Evolutionary conservation across 768 basidiomycete genomes (phyloP), one percentile per base, ranked within the genome.

Genomic region (Leccinum fibrillosum): DNA sequence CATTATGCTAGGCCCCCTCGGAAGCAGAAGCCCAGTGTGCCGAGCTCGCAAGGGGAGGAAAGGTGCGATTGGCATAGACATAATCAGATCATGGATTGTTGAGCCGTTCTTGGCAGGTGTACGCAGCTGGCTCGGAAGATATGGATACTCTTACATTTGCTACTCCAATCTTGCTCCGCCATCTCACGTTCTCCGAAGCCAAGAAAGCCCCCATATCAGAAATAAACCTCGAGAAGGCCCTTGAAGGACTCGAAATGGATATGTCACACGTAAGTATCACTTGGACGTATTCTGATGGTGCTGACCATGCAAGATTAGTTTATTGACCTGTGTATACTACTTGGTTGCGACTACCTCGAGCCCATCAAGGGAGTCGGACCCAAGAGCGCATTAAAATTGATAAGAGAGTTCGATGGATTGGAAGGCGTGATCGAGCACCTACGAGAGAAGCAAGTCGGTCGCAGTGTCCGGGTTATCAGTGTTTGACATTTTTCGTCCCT

Each of bases 21-120:
- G 97, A 99, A 77, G 97, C 97, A 6, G 97, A 99, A 72, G 97
- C 97, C 2, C 97, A 99, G 69, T 98, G 97, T 64, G 97, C 97
- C 5, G 97, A 98, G 72, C 84, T 99, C 2, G 95, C 95, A n/a
- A 85, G 94, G 32, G 95, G 93, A 23, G 94, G 93, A 57, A 93
- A 96, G 78, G 96, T 89, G 53, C 13, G 60, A 26, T 21, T n/a
- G 49, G 11, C 34, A 13, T 54, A 45, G 50, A 34, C 39, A 17
- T 44, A 6, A 26, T 56, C 3, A 11, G 30, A 50, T 11, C 4
- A 17, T 34, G 25, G 0, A 42, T 25, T 44, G 19, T n/a, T 53
- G 49, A 63, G 13, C 17, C 15, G 10, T 51, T 44, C 47, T 39
- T 53, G 30, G 5, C 53, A 94, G 92, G 93, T 98, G 26, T 98